These are phyloP conservation scores for Smallanthus sonchifolius DNA, from an alignment of 129 eudicot genomes.

Conservation along the genomic window DNA sequence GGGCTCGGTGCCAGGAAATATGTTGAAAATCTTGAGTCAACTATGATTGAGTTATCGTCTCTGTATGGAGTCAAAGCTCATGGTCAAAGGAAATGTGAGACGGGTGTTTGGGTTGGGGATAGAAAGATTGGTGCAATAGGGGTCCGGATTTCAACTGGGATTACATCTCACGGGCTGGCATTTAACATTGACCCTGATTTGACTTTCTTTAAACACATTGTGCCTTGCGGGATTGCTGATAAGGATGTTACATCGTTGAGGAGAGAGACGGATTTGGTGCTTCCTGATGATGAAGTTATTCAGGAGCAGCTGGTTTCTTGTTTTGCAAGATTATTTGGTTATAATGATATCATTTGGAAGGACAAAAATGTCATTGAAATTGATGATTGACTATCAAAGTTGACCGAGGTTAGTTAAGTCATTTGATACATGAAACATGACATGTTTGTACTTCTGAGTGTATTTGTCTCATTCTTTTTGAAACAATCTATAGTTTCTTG, in stretches of 20 bases:
- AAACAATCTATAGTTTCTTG: neutral
- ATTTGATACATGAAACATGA: neutral
- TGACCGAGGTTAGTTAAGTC: neutral
- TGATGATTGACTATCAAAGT: constrained; percentile 12
- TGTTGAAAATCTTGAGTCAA: constrained; percentile 83
- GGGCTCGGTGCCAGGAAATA: constrained; percentile 85
- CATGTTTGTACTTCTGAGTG: constrained; percentile 3
- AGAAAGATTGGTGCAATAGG: constrained; percentile 96
- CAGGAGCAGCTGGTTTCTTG: constrained; percentile 64
- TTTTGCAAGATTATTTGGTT: constrained; percentile 63
- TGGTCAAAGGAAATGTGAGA: constrained; percentile 64
- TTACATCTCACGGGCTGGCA: constrained; percentile 92
- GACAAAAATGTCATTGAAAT: constrained; percentile 16
- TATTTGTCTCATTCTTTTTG: constrained; percentile 1
- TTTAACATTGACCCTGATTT: constrained; percentile 88
- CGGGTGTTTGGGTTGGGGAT: constrained; percentile 97
- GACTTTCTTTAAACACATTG: constrained; percentile 69
- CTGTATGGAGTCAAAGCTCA: constrained; percentile 69
- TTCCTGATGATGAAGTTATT: constrained; percentile 70
- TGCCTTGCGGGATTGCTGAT: constrained; percentile 94
- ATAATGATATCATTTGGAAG: constrained; percentile 44
- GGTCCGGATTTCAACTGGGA: constrained; percentile 81
- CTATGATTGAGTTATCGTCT: constrained; percentile 83
- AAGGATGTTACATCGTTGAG: constrained; percentile 85
- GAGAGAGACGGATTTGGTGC: constrained; percentile 42